phyloP scores from a whole-genome alignment of 192 early-diverging fungal genomes.

The Backusella tuberculispora region DNA sequence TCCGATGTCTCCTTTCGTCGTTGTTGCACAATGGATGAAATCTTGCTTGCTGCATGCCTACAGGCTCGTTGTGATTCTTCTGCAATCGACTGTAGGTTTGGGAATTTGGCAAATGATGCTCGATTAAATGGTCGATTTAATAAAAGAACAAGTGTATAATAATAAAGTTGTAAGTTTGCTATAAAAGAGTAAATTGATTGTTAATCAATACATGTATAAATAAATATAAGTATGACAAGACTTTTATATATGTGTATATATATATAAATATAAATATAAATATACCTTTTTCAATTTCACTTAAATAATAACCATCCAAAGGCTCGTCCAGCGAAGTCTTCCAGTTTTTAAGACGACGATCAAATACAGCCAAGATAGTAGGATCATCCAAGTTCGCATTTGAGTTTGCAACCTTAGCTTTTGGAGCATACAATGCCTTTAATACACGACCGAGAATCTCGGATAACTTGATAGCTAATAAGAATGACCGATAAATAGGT shows the following conservation, averaged over 20 bases:
- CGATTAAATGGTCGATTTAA: conserved; percentile 53
- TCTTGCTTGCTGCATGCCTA: conserved; percentile 18
- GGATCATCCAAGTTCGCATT: conserved; percentile 46
- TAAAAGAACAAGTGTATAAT: conserved; percentile 47
- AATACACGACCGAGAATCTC: conserved; percentile 55
- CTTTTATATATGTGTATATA: not conserved
- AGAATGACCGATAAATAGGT: conserved; percentile 43
- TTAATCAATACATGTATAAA: not conserved
- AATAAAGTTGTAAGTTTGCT: conserved; percentile 40
- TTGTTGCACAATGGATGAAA: not conserved
- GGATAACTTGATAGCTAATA: conserved; percentile 51
- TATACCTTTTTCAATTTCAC: conserved; percentile 27
- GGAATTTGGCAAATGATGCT: not conserved
- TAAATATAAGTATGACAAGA: not conserved
- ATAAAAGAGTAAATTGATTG: not conserved
- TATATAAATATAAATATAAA: not conserved
- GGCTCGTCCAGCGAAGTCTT: conserved; percentile 26
- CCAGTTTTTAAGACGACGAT: conserved; percentile 35
- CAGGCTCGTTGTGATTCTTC: conserved; percentile 25
- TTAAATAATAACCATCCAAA: conserved; percentile 24
- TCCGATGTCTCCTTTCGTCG: not conserved
- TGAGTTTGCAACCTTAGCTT: conserved; percentile 46
- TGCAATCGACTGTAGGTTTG: conserved; percentile 1
- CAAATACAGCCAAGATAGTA: conserved; percentile 47
- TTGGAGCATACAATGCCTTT: conserved; percentile 53